Evolutionary conservation across 208 protist genomes (phyloP), one percentile per base, ranked within the genome.

Genomic region (Trypanosomatidae sp.): DNA sequence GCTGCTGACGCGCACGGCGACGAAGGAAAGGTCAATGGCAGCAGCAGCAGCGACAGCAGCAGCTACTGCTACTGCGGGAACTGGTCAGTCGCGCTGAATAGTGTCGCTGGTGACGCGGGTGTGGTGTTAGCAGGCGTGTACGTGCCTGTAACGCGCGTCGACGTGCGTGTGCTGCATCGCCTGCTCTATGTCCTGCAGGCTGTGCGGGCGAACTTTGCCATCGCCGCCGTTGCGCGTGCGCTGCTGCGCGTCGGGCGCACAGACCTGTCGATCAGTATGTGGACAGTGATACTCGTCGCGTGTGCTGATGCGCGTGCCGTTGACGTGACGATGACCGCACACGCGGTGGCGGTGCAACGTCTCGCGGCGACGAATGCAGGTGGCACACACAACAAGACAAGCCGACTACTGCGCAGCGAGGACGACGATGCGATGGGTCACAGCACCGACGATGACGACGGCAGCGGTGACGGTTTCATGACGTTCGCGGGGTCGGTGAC

Each of bases 211-310:
- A 85, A 89, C 45, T 26, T 44, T 16, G 60, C 46, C 18, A 66
- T 70, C 6, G 61, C 76, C 35, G 60, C 50, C 3, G 43, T 79
- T 3, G 71, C 61, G 10, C 63, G 75, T 6, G 38, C 53, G 10
- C 43, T 85, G 39, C 35, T 88, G 16, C 44, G 57, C 10, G 55
- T 55, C 2, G 56, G 55, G 7, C 53, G 23, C 1, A n/a, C 37
- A 19, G 22, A 50, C 13, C 48, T 84, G 0, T 52, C 57, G 23
- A 43, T 58, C 15, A 66, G 67, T 40, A 54, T 74, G 27, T 89
- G 80, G 75, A 83, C 61, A 33, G 48, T 80, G 38, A 26, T 89
- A 8, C 69, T 89, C 21, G 70, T 89, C 25, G 60, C 80, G 7
- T 73, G 71, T 7, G 80, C 74, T 6, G 64, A 78, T 35, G 50